Base-by-base conservation (phyloP, 768 basidiomycete genomes). In the Lyophyllum atratum region DNA sequence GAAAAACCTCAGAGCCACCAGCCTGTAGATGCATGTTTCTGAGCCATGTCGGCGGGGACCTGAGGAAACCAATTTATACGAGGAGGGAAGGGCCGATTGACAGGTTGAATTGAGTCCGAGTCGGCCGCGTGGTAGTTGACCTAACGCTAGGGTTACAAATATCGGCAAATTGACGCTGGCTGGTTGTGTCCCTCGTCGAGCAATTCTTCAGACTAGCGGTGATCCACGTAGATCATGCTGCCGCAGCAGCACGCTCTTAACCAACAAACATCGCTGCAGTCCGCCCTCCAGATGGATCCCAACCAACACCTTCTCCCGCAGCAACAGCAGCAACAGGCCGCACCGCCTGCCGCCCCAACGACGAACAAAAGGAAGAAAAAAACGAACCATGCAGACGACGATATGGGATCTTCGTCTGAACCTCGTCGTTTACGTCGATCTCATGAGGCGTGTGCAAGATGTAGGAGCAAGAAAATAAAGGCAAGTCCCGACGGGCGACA, bases 391-490 rank as follows among this genome's bases (percentile, higher is more conserved):
- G 77, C 75, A 25, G 78, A 76, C 12, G 86, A 85, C 53, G 87
- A 85, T n/a, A 72, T 74, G 43, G 66, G 74, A 34, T 72, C 81
- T 17, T 75, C 85, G 42, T 80, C 86, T 54, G 91, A 92, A 72
- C 88, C 90, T 43, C 83, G 92, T 66, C 84, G 92, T 54, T 81
- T 94, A 66, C 80, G 92, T 65, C 85, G 92, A 69, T 92, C 92
- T 66, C 92, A 94, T 76, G 92, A 94, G 76, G 92, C 92, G 60
- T 94, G 92, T 79, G 88, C 92, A 62, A 84, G 92, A 72, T 94
- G 92, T 82, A 90, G 92, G 83, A 89, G 87, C 79, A 93, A 94
- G 85, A 94, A 94, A 89, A 94, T 94, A 77, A 94, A 94, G 90
- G 90, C 85, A 80, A 79, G 78, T 78, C 75, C 78, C 80, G 79